These are phyloP conservation scores for Chaetomium sp. DNA, from an alignment of 2,329 filamentous ascomycete species.

Conservation along the genomic window DNA sequence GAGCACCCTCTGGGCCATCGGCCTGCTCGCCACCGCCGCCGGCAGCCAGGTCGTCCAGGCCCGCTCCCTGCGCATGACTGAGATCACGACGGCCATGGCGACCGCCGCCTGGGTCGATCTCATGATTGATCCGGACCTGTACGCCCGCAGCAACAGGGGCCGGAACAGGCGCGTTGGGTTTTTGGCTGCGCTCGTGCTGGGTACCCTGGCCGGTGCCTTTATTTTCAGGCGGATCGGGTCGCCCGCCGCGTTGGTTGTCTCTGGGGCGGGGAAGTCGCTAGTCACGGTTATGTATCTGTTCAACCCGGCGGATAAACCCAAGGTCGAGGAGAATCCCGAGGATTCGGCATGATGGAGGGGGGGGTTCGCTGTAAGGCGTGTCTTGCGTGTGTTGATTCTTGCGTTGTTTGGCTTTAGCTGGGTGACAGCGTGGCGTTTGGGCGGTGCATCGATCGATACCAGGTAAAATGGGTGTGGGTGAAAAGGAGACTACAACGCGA, in stretches of 20 bases:
- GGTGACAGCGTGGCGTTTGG: conserved; percentile 22
- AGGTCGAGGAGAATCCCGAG: conserved; percentile 11
- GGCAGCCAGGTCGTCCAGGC: conserved; percentile 63
- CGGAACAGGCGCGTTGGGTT: conserved; percentile 55
- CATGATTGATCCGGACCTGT: conserved; percentile 56
- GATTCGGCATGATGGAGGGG: conserved; percentile 21
- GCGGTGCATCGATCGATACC: conserved; percentile 14
- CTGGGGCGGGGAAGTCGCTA: conserved; percentile 49
- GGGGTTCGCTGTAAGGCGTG: not conserved
- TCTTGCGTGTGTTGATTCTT: not conserved
- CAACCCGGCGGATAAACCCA: conserved; percentile 42
- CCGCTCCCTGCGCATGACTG: conserved; percentile 56
- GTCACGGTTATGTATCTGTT: conserved; percentile 51
- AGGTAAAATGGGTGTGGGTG: not conserved
- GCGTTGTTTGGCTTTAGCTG: not conserved
- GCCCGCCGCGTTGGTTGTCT: conserved; percentile 47
- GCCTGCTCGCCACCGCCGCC: conserved; percentile 56
- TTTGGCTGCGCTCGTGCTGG: conserved; percentile 49
- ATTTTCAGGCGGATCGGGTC: conserved; percentile 50
- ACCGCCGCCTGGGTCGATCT: conserved; percentile 65
- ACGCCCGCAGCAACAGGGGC: conserved; percentile 50
- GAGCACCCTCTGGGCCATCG: conserved; percentile 49
- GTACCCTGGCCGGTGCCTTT: conserved; percentile 55
- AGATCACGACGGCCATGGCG: conserved; percentile 67
- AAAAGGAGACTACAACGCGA: not conserved